Evolutionary conservation across 2,329 filamentous ascomycete genomes (phyloP), one percentile per base, ranked within the genome.

Genomic region (Berkeleyomyces rouxiae): DNA sequence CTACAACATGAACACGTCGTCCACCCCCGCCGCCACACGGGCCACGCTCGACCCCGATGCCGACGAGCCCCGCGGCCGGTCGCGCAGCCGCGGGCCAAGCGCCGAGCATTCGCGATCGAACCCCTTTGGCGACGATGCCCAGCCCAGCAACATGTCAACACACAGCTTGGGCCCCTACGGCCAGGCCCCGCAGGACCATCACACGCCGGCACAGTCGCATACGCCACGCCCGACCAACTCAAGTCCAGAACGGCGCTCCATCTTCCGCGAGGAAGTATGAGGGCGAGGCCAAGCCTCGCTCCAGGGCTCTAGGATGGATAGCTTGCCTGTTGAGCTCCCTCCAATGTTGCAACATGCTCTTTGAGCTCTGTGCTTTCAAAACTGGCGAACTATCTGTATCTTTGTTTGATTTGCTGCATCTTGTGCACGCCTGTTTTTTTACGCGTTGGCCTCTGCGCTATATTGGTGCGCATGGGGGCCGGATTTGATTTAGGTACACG

Each of bases 51-150:
- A 61, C 51, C 61, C 64, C 49, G 58, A 55, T 51, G 62, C 58
- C 1, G 63, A 64, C n/a, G 63, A 64, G 16, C 61, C 51, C 64
- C 61, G 65, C 58, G 78, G 78, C 0, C 72, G 78, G 39, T 72
- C 72, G 63, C 70, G 73, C 37, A 70, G 70, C 69, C 79, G 73
- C 67, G 76, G 72, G 71, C 70, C 77, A 72, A 67, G 73, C 70
- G 64, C 68, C 70, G 62, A 67, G 68, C 60, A 67, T 67, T 69
- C 40, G 66, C 67, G 57, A 55, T 70, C 68, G 66, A 85, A 92
- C 71, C 88, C 88, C 0, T 91, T 91, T 70, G 86, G 84, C 61
- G 87, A 89, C 61, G 78, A 82, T 39, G 82, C 80, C 3, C 83
- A 83, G 70, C 75, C 79, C 66, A 85, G 82, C 65, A 81, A 81